phyloP scores from a whole-genome alignment of 1,284 basidiomycete species.

The Trichosporon asahii region DNA sequence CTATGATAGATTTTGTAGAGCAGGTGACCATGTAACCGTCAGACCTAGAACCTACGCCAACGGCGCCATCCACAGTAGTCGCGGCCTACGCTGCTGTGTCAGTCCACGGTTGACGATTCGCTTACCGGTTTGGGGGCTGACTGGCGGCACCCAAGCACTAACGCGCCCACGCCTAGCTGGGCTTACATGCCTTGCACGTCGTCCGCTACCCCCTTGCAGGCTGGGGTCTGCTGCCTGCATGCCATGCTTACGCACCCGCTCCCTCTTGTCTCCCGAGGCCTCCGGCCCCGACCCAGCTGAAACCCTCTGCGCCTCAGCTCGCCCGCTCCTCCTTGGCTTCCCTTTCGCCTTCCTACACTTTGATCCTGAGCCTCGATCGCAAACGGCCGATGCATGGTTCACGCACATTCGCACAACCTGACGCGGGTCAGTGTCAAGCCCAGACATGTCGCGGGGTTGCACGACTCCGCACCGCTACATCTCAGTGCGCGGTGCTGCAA shows the following conservation, averaged over 20 bases:
- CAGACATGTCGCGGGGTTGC: no score
- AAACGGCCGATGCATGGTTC: not conserved
- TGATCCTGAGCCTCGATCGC: no score
- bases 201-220: not conserved
- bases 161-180: not conserved
- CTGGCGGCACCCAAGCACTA: not conserved
- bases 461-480: no score
- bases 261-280: not conserved
- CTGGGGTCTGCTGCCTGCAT: not conserved
- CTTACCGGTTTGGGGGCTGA: constrained; percentile 1
- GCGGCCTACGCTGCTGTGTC: no score
- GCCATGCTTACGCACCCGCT: not conserved
- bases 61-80: no score
- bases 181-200: not conserved
- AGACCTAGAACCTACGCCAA: no score
- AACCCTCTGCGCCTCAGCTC: not conserved
- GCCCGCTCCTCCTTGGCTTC: not conserved
- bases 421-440: not conserved
- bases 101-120: not conserved
- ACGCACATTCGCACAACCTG: not conserved
- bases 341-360: no score
- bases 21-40: not conserved
- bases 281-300: not conserved
- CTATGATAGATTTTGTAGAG: not conserved
- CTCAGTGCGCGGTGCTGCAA: no score